phyloP scores from a whole-genome alignment of 169 alveolate species.

The Eimeria maxima region DNA sequence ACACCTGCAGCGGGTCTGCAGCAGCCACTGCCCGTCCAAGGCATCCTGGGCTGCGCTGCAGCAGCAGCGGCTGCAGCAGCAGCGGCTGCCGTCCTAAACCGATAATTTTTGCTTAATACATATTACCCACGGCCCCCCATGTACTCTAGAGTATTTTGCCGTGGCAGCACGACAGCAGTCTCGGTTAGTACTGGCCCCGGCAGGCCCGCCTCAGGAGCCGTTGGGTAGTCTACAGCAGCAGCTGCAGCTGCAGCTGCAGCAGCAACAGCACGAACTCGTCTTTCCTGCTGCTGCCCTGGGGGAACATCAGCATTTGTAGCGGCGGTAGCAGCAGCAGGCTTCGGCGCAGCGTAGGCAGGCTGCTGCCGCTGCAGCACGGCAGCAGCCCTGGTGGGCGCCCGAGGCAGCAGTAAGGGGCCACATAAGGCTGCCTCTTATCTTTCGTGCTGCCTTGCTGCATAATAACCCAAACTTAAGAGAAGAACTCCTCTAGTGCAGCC shows the following conservation, averaged over 20 bases:
- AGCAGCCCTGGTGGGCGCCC: conserved; percentile 46
- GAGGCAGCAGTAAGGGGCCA: conserved; percentile 10
- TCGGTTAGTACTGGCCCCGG: conserved; percentile 17
- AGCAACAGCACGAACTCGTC: neutral
- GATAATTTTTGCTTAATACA: conserved; percentile 15
- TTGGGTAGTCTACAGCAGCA: conserved; percentile 23
- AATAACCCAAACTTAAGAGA: conserved; percentile 1
- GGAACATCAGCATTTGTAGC: conserved; percentile 24
- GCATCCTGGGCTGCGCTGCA: conserved; percentile 68
- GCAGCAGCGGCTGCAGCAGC: conserved; percentile 77
- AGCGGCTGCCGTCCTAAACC: conserved; percentile 46
- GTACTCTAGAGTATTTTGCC: conserved; percentile 11
- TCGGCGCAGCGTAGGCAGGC: conserved; percentile 49
- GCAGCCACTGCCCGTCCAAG: conserved; percentile 78
- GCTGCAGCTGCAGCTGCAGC: conserved; percentile 54
- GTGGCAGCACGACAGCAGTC: conserved; percentile 45
- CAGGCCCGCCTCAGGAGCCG: conserved; percentile 68
- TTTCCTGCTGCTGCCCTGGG: conserved; percentile 45
- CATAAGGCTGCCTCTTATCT: neutral
- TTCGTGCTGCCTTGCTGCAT: conserved; percentile 8
- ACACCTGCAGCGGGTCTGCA: conserved; percentile 65
- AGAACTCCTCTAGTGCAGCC: conserved; percentile 20
- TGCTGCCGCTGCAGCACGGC: conserved; percentile 69
- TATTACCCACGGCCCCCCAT: conserved; percentile 44
- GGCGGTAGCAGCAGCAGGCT: conserved; percentile 53